Evolutionary conservation across 2,329 filamentous ascomycete genomes (phyloP).

Genomic region (Paraphoma chrysanthemicola): DNA sequence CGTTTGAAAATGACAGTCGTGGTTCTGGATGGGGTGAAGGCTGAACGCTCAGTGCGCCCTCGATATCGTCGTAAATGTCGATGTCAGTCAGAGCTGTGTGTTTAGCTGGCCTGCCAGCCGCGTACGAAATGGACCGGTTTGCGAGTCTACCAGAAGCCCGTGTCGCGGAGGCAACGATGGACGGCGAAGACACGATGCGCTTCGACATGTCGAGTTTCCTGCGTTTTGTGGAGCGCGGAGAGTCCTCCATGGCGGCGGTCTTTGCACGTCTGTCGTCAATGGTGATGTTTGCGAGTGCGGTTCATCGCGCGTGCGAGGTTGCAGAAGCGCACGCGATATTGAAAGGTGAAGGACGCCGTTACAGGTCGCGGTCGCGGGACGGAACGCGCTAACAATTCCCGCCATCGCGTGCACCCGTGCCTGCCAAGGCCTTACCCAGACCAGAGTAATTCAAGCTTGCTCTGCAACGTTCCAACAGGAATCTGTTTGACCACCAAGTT

Average conservation of each 20-base stretch:
- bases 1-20: slow-evolving; percentile 12
- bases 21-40: slow-evolving; percentile 7
- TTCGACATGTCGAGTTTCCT: slow-evolving; percentile 43
- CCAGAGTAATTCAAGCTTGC: not conserved
- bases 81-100: slow-evolving; percentile 22
- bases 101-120: slow-evolving; percentile 16
- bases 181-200: slow-evolving; percentile 24
- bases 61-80: slow-evolving; percentile 54
- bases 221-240: slow-evolving; percentile 45
- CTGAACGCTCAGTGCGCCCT: slow-evolving; percentile 48
- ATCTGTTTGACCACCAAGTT: not conserved
- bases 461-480: not conserved
- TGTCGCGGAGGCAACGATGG: slow-evolving; percentile 24
- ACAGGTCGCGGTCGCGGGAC: slow-evolving; percentile 20
- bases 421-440: slow-evolving; percentile 10
- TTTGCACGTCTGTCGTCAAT: not conserved
- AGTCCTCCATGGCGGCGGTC: slow-evolving; percentile 36
- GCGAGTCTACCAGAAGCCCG: slow-evolving; percentile 29
- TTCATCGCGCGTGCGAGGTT: not conserved
- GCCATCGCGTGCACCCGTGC: slow-evolving; percentile 15
- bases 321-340: not conserved
- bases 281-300: not conserved
- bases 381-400: slow-evolving; percentile 19
- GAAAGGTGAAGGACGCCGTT: slow-evolving; percentile 8
- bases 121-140: slow-evolving; percentile 20